Conservation (phyloP, 2,329 filamentous ascomycete genomes). For the Immersiporthe knoxdaviesiana region DNA sequence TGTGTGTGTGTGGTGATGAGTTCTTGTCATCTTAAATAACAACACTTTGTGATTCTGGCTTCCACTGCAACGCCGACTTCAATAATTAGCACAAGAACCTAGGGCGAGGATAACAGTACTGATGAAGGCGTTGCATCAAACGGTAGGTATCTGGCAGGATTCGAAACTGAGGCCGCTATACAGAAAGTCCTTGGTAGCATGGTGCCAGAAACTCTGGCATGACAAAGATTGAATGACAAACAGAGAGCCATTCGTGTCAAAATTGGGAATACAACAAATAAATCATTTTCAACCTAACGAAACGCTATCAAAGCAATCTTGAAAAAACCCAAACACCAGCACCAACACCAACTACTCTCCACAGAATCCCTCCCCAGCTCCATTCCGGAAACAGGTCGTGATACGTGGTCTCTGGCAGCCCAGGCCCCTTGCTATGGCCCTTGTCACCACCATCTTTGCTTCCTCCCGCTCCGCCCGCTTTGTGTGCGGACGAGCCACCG, state of each 20-base stretch:
- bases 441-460: background rate
- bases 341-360: constrained; percentile 4
- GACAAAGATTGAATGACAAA: no score
- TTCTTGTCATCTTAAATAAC: background rate
- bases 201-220: no score
- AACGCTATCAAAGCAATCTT: constrained; percentile 8
- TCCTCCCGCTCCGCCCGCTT: background rate
- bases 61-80: background rate
- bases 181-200: no score
- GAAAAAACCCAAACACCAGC: constrained; percentile 17
- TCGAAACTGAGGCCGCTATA: no score
- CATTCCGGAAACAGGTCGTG: constrained; percentile 9
- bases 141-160: no score
- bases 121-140: no score
- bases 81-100: no score
- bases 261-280: background rate
- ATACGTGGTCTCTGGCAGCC: constrained; percentile 8
- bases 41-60: background rate
- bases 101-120: no score
- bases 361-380: constrained; percentile 14
- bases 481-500: background rate
- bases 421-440: background rate
- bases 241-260: no score
- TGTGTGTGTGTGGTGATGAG: background rate
- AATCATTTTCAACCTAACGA: background rate